Evolutionary conservation across 2,329 filamentous ascomycete genomes (phyloP), one percentile per base, ranked within the genome.

Genomic region (Pyrenochaeta sp.): DNA sequence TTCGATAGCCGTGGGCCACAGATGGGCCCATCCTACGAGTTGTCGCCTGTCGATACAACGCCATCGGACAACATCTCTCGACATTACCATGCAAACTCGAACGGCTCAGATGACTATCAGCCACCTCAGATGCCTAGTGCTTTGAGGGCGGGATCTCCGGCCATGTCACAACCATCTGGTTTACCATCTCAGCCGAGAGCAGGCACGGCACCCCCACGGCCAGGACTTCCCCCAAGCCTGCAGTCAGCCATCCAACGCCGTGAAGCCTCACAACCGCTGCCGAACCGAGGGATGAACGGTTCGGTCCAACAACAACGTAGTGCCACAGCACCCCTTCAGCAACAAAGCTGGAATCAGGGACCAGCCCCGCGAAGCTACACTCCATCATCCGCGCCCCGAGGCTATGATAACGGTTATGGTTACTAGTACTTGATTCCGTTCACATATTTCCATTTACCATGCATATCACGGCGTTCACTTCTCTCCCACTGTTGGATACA

Each of bases 211-310:
- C 72, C 72, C 4, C 72, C 71, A 15, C 70, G 72, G 17, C 61
- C 70, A 12, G 72, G 71, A 9, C 47, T 75, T 4, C 72, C 73
- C 11, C 60, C 71, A 7, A 56, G 65, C 2, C 55, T 75, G n/a
- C 72, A 73, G 44, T 71, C 72, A 1, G 69, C 72, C 11, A 75
- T 73, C n/a, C 73, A 74, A 54, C 67, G 72, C 18, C 69, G 73
- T 7, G 73, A 75, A 32, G 70, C 69, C 11, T 69, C 69, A 7
- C 66, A 74, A 14, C 70, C 73, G 10, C 44, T 72, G 0, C 69
- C 67, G 1, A 68, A 68, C 37, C 64, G 69, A 15, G 64, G 57
- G 3, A 69, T 68, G 58, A 65, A 56, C 18, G 58, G 57, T 11
- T 64, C 64, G 1, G 53, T 54, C 0, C 66, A 63, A 4, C 71